Conservation (phyloP, 225 moss, liverwort and hornwort genomes). For the Straminergon stramineum region DNA sequence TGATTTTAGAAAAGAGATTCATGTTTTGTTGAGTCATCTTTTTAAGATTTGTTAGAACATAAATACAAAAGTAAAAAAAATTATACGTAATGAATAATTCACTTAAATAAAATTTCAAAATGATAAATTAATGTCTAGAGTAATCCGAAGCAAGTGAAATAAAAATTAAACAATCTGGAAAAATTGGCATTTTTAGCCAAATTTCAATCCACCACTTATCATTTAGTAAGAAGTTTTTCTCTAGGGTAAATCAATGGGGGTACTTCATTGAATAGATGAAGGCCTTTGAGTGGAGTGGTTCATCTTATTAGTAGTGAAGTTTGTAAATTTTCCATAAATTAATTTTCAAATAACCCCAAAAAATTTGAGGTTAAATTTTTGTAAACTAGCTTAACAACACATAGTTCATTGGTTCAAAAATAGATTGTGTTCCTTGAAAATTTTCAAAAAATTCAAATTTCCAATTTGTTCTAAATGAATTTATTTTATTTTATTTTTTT, state of each 20-base stretch:
- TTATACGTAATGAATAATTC: background rate
- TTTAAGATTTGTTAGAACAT: background rate
- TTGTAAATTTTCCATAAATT: background rate
- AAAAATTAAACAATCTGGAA: background rate
- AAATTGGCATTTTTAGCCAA: background rate
- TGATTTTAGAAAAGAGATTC: background rate
- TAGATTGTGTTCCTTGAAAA: background rate
- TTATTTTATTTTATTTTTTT: background rate
- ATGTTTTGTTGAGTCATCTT: background rate
- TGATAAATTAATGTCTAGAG: background rate
- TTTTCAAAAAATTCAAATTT: background rate
- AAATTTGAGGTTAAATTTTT: background rate
- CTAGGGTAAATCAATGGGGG: background rate
- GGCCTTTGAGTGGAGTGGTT: no score
- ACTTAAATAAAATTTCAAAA: background rate
- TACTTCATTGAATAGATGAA: background rate
- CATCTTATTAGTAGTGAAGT: background rate
- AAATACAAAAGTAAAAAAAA: background rate
- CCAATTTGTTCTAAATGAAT: background rate
- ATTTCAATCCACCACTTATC: background rate
- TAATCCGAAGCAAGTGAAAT: background rate
- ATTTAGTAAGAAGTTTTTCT: accelerated
- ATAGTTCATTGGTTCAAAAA: background rate
- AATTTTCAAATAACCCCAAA: background rate
- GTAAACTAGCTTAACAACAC: background rate